Evolutionary conservation across 2,329 filamentous ascomycete species (phyloP).

Genomic region (Tolypocladium amazonense): DNA sequence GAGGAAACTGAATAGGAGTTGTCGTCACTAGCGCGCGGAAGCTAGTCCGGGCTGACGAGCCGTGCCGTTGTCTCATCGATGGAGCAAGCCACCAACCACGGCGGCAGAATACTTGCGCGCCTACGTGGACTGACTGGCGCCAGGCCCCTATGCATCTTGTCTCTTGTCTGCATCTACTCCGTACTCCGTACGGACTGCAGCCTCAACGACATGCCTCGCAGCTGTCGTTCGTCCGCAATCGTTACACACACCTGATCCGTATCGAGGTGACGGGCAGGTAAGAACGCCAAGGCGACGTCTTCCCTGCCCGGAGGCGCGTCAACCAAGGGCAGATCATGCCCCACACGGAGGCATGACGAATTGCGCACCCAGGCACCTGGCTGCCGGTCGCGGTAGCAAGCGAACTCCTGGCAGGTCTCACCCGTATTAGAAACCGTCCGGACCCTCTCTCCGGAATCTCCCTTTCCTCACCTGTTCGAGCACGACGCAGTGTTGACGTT

Average conservation of each 20-base stretch:
- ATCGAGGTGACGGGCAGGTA: background rate
- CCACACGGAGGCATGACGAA: background rate
- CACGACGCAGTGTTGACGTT: background rate
- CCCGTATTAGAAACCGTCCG: background rate
- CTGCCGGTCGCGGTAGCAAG: background rate
- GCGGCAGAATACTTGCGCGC: background rate
- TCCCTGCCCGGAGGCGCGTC: background rate
- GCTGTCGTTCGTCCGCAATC: background rate
- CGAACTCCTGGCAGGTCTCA: background rate
- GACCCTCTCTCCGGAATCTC: background rate
- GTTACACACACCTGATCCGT: background rate
- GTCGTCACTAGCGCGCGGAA: background rate
- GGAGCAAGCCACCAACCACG: background rate
- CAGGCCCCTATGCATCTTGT: background rate
- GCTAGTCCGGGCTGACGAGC: constrained; percentile 2
- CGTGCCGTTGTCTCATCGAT: constrained; percentile 2
- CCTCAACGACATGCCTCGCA: background rate
- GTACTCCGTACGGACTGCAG: background rate
- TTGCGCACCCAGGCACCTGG: background rate
- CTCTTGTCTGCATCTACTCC: background rate
- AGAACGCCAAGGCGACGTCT: background rate
- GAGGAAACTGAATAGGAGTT: background rate
- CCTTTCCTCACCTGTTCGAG: background rate
- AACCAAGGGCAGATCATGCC: background rate
- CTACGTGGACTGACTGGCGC: background rate